These are phyloP conservation scores for Vitis rotundifolia DNA, from an alignment of 164 flowering plant species.

Conservation along the genomic window DNA sequence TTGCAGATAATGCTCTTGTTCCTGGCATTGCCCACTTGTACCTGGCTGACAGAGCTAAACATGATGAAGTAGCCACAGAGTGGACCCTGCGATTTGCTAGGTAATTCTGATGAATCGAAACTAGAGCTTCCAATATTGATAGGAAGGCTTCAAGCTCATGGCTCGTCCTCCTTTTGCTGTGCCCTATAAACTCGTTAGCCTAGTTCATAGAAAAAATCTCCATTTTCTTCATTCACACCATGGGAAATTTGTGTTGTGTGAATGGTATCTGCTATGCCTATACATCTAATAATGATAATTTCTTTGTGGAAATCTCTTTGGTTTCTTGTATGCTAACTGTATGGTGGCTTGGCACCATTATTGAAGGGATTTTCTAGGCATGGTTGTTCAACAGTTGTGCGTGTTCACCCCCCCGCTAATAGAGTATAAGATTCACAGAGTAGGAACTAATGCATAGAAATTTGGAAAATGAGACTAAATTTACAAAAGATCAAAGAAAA, in stretches of 20 bases:
- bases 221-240: no score
- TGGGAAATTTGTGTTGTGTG: no score
- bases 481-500: neutral
- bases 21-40: constrained; percentile 73
- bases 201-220: no score
- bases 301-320: neutral
- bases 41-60: constrained; percentile 71
- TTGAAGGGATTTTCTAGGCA: neutral
- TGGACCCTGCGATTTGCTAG: constrained; percentile 90
- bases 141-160: neutral
- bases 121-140: constrained; percentile 15
- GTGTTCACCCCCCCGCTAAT: neutral
- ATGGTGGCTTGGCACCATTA: neutral
- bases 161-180: neutral
- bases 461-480: neutral
- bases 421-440: neutral
- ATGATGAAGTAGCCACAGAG: constrained; percentile 82
- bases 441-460: neutral
- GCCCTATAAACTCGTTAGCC: neutral
- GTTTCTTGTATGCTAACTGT: neutral
- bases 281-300: no score
- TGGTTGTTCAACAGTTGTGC: neutral
- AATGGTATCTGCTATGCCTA: no score
- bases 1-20: constrained; percentile 72
- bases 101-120: constrained; percentile 24